phyloP scores from a whole-genome alignment of 2,329 filamentous ascomycete genomes.

The Aureobasidium lini region DNA sequence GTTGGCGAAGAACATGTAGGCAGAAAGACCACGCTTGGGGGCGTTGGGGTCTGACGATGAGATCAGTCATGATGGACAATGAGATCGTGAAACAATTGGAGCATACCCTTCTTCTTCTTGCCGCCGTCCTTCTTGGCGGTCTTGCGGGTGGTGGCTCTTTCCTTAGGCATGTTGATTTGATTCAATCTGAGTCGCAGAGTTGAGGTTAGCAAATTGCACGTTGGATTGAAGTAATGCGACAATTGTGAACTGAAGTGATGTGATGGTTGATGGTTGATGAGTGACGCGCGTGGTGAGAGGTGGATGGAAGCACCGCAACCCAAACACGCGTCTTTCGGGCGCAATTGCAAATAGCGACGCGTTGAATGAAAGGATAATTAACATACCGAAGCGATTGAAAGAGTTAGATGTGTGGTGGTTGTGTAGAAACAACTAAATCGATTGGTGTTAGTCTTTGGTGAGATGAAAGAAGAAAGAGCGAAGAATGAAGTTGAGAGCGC shows the following conservation, averaged over 20 bases:
- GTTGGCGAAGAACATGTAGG: constrained; percentile 99
- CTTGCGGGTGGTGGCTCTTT: constrained; percentile 55
- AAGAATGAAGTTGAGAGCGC: neutral
- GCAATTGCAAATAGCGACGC: neutral
- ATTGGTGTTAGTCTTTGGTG: constrained; percentile 2
- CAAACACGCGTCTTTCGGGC: constrained; percentile 8
- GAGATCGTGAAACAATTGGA: constrained; percentile 1
- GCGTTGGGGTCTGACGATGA: constrained; percentile 76
- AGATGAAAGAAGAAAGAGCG: neutral
- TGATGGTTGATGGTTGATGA: constrained; percentile 2
- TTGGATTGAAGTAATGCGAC: neutral
- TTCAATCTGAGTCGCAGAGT: constrained; percentile 5
- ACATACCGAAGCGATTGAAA: constrained; percentile 7
- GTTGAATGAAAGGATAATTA: neutral
- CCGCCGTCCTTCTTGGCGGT: constrained; percentile 46
- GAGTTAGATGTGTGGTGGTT: constrained; percentile 1
- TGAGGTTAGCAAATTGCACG: neutral
- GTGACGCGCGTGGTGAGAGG: neutral
- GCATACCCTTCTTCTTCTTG: constrained; percentile 67
- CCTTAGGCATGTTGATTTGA: constrained; percentile 54
- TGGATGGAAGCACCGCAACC: neutral
- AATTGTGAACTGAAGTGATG: constrained; percentile 2
- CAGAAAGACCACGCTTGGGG: constrained; percentile 97
- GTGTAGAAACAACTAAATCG: neutral
- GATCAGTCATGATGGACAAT: constrained; percentile 3